A percentile compares a stretch with the other conserved stretches of the same genome.
These are phyloP conservation scores for Royoungia palumana DNA, from an alignment of 768 basidiomycete genomes.

Conservation along the genomic window DNA sequence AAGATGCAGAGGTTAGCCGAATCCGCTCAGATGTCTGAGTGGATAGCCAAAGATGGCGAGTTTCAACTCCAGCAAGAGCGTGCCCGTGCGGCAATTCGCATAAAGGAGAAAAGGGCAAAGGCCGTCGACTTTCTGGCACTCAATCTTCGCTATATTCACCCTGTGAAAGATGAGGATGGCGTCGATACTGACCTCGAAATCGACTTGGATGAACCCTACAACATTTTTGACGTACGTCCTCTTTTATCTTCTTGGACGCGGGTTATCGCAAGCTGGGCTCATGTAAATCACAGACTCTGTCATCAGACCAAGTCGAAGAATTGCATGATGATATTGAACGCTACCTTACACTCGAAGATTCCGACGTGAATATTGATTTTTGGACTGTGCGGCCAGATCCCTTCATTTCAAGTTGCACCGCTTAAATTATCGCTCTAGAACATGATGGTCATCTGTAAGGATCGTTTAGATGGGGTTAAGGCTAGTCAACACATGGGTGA, in stretches of 20 bases:
- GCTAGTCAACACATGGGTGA: slow-evolving; percentile 56
- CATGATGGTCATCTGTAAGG: slow-evolving; percentile 96
- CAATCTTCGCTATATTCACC: slow-evolving; percentile 90
- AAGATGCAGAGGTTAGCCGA: slow-evolving; percentile 87
- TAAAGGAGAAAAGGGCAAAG: slow-evolving; percentile 95
- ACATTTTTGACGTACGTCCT: slow-evolving; percentile 83
- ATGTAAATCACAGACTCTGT: slow-evolving; percentile 61
- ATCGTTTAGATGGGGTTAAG: slow-evolving; percentile 77
- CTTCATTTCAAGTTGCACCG: background rate
- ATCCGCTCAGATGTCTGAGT: slow-evolving; percentile 96
- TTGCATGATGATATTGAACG: slow-evolving; percentile 92
- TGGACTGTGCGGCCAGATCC: slow-evolving; percentile 71
- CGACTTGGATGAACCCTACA: slow-evolving; percentile 97
- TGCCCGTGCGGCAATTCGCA: slow-evolving; percentile 84
- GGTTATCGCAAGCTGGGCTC: background rate
- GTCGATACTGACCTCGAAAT: slow-evolving; percentile 94
- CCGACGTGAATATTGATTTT: slow-evolving; percentile 87
- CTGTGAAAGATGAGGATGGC: slow-evolving; percentile 65
- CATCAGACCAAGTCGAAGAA: slow-evolving; percentile 85
- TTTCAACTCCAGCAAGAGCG: slow-evolving; percentile 96
- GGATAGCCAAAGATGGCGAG: slow-evolving; percentile 95
- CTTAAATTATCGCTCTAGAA: slow-evolving; percentile 48
- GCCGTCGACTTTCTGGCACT: slow-evolving; percentile 98
- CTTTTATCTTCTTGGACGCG: background rate
- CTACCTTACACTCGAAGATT: slow-evolving; percentile 83